phyloP scores from a whole-genome alignment of 1,284 basidiomycete genomes.

The Ustilago nuda region DNA sequence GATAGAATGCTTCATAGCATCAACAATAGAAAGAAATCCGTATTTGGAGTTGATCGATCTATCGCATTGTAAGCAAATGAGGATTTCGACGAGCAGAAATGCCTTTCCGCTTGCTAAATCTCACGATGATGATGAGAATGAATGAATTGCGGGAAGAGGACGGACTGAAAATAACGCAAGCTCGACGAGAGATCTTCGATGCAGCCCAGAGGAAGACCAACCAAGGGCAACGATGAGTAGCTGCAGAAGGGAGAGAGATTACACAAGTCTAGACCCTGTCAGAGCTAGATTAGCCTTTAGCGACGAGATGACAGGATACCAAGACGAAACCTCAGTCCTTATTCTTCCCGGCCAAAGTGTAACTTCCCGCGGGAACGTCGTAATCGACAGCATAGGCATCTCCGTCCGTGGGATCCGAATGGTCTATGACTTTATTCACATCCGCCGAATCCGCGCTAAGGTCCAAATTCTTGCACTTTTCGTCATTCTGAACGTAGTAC shows the following conservation, averaged over 20 bases:
- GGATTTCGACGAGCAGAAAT: conserved; percentile 21
- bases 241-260: not conserved
- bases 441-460: too few relatives aligned
- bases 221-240: not conserved
- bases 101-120: conserved; percentile 20
- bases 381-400: too few relatives aligned
- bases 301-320: too few relatives aligned
- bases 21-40: conserved; percentile 21
- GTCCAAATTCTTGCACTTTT: not conserved
- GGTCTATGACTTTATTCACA: too few relatives aligned
- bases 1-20: conserved; percentile 16
- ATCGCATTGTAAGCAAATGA: conserved; percentile 32
- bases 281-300: not conserved
- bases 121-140: too few relatives aligned
- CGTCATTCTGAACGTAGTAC: not conserved
- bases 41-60: conserved; percentile 27
- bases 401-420: too few relatives aligned
- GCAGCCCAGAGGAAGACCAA: not conserved
- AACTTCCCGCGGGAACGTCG: too few relatives aligned
- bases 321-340: too few relatives aligned
- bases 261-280: not conserved
- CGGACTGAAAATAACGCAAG: not conserved
- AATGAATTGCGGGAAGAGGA: too few relatives aligned
- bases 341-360: too few relatives aligned
- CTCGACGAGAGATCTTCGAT: not conserved